Evolutionary conservation across 2,329 filamentous ascomycete species (phyloP), one percentile per base, ranked within the genome.

Genomic region (Neofusicoccum sp.): DNA sequence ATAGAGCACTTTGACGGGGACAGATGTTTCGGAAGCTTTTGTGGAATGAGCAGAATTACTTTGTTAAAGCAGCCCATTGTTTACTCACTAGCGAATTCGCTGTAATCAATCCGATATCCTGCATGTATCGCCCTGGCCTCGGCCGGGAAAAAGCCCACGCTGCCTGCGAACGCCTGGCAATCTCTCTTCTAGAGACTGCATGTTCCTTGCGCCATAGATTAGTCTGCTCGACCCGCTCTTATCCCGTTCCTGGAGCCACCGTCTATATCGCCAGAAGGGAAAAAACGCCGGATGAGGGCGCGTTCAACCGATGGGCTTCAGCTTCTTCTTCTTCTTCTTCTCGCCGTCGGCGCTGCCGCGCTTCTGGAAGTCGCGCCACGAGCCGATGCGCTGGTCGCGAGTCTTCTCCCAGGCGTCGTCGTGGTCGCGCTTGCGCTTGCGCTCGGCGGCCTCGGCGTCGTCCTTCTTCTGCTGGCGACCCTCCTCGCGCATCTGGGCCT

Each of bases 401-500:
- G 90, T 96, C 72, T 91, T 88, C 81, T 99, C 95, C 95, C 95
- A 99, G 66, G 93, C 90, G 79, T 95, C 88, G 68, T 98, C 93
- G 76, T 95, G 92, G 74, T 98, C 93, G 65, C 95, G 85, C 85
- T 83, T 83, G 64, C 80, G 68, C 76, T 83, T 83, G 63, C 80
- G 71, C 70, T 80, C 80, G 39, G 94, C 92, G 8, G 90, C 66
- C 79, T 97, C 94, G 70, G 93, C 91, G 28, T 99, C 95, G 71
- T 88, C 88, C 75, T 90, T 90, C 73, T 88, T 87, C 84, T 96
- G 89, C 81, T 95, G 89, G 61, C 95, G 84, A 6, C 95, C 95
- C 77, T 99, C 94, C 77, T 99, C 95, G 78, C 96, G 92, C 89
- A 99, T 90, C 82, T 95, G 91, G 44, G 91, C 95, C 81, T 96